Evolutionary conservation across 495 filamentous ascomycete genomes (phyloP).

Genomic region (Aspergillus sclerotioniger): DNA sequence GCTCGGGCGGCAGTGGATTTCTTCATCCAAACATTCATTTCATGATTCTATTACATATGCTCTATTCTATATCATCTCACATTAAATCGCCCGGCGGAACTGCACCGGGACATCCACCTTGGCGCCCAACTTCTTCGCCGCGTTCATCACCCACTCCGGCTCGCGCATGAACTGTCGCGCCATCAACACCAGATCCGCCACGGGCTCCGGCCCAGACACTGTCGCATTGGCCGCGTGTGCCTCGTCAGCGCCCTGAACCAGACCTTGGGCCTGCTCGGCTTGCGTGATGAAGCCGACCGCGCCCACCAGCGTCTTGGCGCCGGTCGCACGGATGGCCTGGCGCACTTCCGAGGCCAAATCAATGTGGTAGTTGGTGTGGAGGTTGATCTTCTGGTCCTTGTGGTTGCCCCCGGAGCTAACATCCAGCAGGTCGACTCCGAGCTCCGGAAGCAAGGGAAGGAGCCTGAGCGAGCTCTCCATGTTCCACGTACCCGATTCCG

Average conservation of each 20-base stretch:
- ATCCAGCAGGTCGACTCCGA: slow-evolving; percentile 74
- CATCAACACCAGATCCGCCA: slow-evolving; percentile 63
- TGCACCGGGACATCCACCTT: slow-evolving; percentile 55
- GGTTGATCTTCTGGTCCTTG: slow-evolving; percentile 55
- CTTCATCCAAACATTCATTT: not conserved
- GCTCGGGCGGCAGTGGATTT: not conserved
- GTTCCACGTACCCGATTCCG: slow-evolving; percentile 59
- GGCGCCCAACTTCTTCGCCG: slow-evolving; percentile 59
- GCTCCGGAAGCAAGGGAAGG: slow-evolving; percentile 59
- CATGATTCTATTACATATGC: not conserved
- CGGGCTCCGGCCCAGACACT: slow-evolving; percentile 35
- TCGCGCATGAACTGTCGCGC: slow-evolving; percentile 66
- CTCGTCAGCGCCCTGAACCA: slow-evolving; percentile 55
- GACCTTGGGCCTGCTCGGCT: slow-evolving; percentile 54
- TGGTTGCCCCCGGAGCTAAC: slow-evolving; percentile 70
- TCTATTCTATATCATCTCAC: not conserved
- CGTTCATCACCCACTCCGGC: slow-evolving; percentile 62
- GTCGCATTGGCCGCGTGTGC: slow-evolving; percentile 40
- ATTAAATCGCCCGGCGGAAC: slow-evolving; percentile 32
- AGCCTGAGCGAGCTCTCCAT: slow-evolving; percentile 60
- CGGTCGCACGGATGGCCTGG: slow-evolving; percentile 52
- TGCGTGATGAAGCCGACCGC: slow-evolving; percentile 72
- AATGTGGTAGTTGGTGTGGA: slow-evolving; percentile 58
- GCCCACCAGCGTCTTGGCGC: slow-evolving; percentile 59
- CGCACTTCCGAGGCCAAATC: slow-evolving; percentile 61